These are phyloP conservation scores for Thielaviopsis ethacetica DNA, from an alignment of 2,329 filamentous ascomycete genomes.

Conservation along the genomic window DNA sequence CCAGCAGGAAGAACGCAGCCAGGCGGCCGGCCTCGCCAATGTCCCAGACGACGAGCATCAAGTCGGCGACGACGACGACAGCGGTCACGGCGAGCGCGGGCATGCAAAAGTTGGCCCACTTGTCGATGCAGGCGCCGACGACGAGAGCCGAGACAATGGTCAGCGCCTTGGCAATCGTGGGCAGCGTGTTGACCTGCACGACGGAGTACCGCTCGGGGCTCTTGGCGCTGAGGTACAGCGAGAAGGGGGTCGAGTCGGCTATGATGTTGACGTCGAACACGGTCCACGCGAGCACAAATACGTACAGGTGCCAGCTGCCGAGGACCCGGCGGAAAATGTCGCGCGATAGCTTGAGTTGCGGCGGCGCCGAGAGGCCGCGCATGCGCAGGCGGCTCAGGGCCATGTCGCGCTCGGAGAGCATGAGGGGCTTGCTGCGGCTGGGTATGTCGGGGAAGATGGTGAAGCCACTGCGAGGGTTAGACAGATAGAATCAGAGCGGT, in stretches of 20 bases:
- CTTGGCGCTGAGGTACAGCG: slow-evolving; percentile 24
- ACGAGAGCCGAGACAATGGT: slow-evolving; percentile 21
- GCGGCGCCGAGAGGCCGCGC: slow-evolving; percentile 11
- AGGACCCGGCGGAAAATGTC: slow-evolving; percentile 23
- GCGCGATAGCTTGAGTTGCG: slow-evolving; percentile 18
- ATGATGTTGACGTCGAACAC: slow-evolving; percentile 17
- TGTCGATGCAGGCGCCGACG: slow-evolving; percentile 19
- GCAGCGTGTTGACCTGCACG: slow-evolving; percentile 24
- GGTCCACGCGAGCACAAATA: slow-evolving; percentile 23
- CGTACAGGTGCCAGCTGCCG: slow-evolving; percentile 24
- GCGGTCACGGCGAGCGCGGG: slow-evolving; percentile 19
- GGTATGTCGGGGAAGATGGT: slow-evolving; percentile 19
- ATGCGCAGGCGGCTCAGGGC: slow-evolving; percentile 15
- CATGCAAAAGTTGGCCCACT: slow-evolving; percentile 21
- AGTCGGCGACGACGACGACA: slow-evolving; percentile 20
- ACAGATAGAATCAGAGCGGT: slow-evolving; percentile 21
- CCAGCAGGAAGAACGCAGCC: slow-evolving; percentile 22
- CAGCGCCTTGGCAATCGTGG: slow-evolving; percentile 24
- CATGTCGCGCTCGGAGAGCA: slow-evolving; percentile 19
- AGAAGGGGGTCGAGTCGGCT: slow-evolving; percentile 22
- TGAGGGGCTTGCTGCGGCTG: slow-evolving; percentile 18
- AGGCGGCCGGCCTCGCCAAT: slow-evolving; percentile 22
- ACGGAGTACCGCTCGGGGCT: slow-evolving; percentile 21
- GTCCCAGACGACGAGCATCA: slow-evolving; percentile 21
- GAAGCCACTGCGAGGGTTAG: slow-evolving; percentile 22